phyloP scores from a whole-genome alignment of 257 asterid genomes.

The Salvia splendens region DNA sequence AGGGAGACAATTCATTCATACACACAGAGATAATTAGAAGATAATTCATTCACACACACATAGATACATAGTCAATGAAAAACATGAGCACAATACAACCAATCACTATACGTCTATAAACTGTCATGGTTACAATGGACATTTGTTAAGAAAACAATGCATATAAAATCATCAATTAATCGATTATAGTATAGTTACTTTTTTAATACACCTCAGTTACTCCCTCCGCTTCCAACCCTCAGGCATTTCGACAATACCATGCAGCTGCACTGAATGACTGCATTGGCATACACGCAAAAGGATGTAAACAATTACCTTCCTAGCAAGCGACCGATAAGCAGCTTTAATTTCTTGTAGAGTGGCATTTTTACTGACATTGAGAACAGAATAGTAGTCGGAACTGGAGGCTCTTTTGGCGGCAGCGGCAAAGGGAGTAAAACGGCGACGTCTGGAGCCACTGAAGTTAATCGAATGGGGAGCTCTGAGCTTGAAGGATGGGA shows the following conservation, averaged over 20 bases:
- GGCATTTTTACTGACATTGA: constrained; percentile 74
- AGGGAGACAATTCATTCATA: too few relatives aligned
- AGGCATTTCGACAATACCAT: neutral
- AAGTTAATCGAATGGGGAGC: constrained; percentile 28
- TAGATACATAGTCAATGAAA: neutral
- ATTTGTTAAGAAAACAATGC: neutral
- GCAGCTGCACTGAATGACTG: neutral
- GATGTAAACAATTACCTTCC: constrained; percentile 53
- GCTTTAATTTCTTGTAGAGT: constrained; percentile 81
- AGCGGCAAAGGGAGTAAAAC: constrained; percentile 45
- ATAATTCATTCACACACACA: neutral
- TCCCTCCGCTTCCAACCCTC: neutral
- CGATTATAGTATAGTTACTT: neutral
- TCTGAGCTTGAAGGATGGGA: constrained; percentile 30
- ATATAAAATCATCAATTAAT: neutral
- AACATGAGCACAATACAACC: neutral
- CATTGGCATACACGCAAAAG: neutral
- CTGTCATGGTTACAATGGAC: neutral
- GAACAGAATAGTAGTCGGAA: constrained; percentile 76
- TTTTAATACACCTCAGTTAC: neutral
- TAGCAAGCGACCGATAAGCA: constrained; percentile 91
- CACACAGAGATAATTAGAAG: neutral
- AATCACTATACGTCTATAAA: neutral
- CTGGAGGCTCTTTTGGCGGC: constrained; percentile 42
- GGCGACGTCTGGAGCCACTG: constrained; percentile 42